A percentile compares a stretch with the other conserved stretches of the same genome.
Conservation (phyloP, 2,329 filamentous ascomycete species). For the Colletotrichum lini region DNA sequence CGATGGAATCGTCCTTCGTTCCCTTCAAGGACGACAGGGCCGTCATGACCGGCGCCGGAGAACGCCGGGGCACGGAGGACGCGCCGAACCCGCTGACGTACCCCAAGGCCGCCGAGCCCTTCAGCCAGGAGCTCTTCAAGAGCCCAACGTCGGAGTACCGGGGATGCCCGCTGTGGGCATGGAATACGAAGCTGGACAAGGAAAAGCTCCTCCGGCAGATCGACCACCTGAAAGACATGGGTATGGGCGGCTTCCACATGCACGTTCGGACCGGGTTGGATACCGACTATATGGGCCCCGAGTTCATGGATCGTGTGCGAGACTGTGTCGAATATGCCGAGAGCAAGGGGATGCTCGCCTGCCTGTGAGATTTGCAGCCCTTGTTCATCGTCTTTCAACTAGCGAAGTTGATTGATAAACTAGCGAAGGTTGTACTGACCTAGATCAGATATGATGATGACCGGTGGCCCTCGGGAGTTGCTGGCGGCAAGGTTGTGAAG, state of each 20-base stretch:
- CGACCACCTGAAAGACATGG: slow-evolving; percentile 50
- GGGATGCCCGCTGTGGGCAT: slow-evolving; percentile 50
- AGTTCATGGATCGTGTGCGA: slow-evolving; percentile 50
- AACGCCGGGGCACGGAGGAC: background rate
- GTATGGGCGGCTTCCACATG: slow-evolving; percentile 52
- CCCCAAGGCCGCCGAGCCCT: slow-evolving; percentile 46
- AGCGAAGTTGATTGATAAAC: background rate
- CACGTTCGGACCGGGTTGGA: slow-evolving; percentile 51
- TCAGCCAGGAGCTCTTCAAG: slow-evolving; percentile 47
- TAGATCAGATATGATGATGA: slow-evolving; percentile 48
- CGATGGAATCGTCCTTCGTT: slow-evolving; percentile 31
- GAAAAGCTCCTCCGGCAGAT: slow-evolving; percentile 49
- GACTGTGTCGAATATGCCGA: slow-evolving; percentile 51
- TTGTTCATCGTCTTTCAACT: background rate
- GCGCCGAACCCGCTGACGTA: slow-evolving; percentile 48
- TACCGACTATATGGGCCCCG: slow-evolving; percentile 50
- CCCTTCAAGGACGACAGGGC: slow-evolving; percentile 1
- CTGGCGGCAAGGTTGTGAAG: slow-evolving; percentile 48
- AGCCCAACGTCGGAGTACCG: slow-evolving; percentile 51
- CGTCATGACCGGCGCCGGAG: background rate
- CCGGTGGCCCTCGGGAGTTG: slow-evolving; percentile 50
- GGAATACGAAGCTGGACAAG: slow-evolving; percentile 50
- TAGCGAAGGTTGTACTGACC: background rate
- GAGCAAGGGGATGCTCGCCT: slow-evolving; percentile 51
- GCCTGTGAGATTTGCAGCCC: slow-evolving; percentile 42